Conservation (phyloP, 2,329 filamentous ascomycete species). For the Nigrograna mackinnonii region DNA sequence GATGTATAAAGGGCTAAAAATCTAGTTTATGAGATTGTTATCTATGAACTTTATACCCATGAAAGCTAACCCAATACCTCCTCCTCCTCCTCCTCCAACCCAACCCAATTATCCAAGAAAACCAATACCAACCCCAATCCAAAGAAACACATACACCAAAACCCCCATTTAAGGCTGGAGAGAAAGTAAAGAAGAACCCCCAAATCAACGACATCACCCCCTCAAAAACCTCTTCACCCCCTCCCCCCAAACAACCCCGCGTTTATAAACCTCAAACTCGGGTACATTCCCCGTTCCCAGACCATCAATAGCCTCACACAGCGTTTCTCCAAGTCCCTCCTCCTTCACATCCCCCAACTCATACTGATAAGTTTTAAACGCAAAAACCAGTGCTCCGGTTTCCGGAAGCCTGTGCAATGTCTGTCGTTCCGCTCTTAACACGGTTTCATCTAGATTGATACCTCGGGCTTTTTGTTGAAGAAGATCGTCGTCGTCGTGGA, state of each 20-base stretch:
- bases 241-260: constrained; percentile 59
- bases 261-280: constrained; percentile 62
- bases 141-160: too few species aligned
- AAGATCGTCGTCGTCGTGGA: constrained; percentile 46
- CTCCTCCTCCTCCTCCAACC: too few species aligned
- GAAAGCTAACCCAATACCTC: too few species aligned
- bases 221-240: constrained; percentile 57
- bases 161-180: too few species aligned
- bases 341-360: constrained; percentile 57
- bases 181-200: too few species aligned
- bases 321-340: constrained; percentile 57
- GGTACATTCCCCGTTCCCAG: constrained; percentile 60
- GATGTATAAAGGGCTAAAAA: too few species aligned
- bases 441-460: constrained; percentile 49
- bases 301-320: constrained; percentile 64
- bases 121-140: too few species aligned
- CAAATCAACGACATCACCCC: too few species aligned
- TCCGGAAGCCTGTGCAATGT: constrained; percentile 62
- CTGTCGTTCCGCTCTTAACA: constrained; percentile 62
- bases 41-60: too few species aligned
- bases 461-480: too few species aligned
- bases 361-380: constrained; percentile 67
- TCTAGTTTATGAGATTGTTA: too few species aligned
- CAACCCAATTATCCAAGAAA: too few species aligned
- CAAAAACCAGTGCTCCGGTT: constrained; percentile 61